Conservation (phyloP, 2,329 filamentous ascomycete genomes). For the Fusarium sp. region DNA sequence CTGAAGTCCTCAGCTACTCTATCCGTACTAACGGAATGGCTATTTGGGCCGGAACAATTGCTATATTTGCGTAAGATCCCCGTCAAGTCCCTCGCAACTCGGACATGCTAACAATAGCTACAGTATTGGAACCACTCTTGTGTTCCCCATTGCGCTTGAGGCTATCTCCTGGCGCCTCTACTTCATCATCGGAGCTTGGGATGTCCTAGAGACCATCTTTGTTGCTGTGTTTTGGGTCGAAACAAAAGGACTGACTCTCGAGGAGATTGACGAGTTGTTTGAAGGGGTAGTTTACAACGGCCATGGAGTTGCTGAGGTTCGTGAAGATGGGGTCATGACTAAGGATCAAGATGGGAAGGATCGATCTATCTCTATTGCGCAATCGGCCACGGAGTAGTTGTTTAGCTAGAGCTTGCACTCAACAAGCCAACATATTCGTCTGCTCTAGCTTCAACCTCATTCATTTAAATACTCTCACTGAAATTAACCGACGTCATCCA, state of each 20-base stretch:
- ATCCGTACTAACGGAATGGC: not conserved
- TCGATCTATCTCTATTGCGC: not conserved
- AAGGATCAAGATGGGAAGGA: not conserved
- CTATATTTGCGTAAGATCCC: not conserved
- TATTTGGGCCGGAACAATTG: not conserved
- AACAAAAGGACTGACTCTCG: not conserved
- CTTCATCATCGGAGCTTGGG: not conserved
- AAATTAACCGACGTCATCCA: not conserved
- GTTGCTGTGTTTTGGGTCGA: not conserved
- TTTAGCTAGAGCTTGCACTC: rapidly evolving
- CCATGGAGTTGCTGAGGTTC: rapidly evolving
- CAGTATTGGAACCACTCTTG: not conserved
- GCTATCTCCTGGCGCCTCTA: not conserved
- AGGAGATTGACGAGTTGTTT: not conserved
- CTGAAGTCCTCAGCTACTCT: not conserved
- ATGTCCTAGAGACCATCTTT: not conserved
- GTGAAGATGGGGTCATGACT: rapidly evolving
- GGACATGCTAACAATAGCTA: rapidly evolving
- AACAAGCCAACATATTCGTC: not conserved
- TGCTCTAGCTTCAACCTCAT: rapidly evolving
- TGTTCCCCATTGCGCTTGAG: not conserved
- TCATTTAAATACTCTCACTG: rapidly evolving
- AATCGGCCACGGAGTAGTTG: not conserved
- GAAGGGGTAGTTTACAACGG: not conserved
- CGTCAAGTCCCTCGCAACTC: rapidly evolving